Base-by-base conservation (phyloP, 805 yeast genomes). In the Suhomyces kilbournensis region DNA sequence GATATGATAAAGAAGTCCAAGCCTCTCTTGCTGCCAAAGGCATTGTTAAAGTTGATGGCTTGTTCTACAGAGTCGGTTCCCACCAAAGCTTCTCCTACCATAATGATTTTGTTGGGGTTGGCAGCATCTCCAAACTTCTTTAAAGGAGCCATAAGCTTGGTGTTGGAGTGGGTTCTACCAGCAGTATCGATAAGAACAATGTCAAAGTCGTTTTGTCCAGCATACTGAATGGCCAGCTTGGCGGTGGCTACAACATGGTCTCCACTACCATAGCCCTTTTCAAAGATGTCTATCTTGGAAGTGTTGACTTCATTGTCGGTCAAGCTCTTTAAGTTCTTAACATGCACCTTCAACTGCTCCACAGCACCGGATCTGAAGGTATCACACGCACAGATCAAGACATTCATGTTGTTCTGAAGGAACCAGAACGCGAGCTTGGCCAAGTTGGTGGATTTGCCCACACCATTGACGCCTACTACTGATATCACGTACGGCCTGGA, bases 361-460 rank as follows among this genome's bases (percentile, higher is more conserved):
- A 93, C 97, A 0, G 99, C 99, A 49, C 99, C 99, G 0, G 97
- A 90, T 70, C 99, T 81, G 73, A 93, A 93, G 0, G 99, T 94
- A 72, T 93, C 99, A 72, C 98, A 93, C 0, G 99, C 99, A 20
- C 96, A 96, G 61, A 93, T 88, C 49, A 93, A 76, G 1, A 93
- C 96, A 58, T 81, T 83, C 67, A 89, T 78, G 64, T 93, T 84
- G 68, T 94, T 93, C 64, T 94, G 97, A 52, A 93, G 72, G 49
- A 93, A 77, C 99, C 99, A 93, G 68, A 89, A 93, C 2, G 97
- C 98, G 49, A 93, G 73, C 69, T 93, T 93, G 23, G 98, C 94
- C 55, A 93, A 75, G 64, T 93, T 94, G 2, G 99, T 93, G 0
- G 98, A 93, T 69, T 93, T 93, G 12, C 99, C 99, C 40, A 93